These are phyloP conservation scores for Macrolepiota albuminosa DNA, from an alignment of 768 basidiomycete genomes.

Conservation along the genomic window DNA sequence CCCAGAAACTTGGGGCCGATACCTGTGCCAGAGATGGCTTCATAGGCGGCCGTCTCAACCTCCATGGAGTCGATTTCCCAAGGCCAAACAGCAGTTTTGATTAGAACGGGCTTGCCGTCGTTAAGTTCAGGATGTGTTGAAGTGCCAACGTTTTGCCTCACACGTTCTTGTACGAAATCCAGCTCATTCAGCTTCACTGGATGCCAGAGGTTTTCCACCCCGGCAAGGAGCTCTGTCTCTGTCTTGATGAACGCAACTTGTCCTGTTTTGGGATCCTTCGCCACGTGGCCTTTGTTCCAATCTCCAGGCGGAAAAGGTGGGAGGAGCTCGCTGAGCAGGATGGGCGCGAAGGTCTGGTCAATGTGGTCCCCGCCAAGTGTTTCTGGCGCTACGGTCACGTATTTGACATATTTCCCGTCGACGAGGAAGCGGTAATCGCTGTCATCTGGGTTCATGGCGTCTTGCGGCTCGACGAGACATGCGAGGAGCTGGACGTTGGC, in stretches of 20 bases:
- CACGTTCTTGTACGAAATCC: not conserved
- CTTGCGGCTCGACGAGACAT: not conserved
- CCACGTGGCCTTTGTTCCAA: not conserved
- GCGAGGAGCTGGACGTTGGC: not conserved
- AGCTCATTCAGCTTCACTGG: not conserved
- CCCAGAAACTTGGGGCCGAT: not conserved
- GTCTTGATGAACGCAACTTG: not conserved
- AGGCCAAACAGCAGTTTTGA: not conserved
- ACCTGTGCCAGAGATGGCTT: not conserved
- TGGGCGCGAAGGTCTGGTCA: not conserved
- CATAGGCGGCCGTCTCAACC: not conserved
- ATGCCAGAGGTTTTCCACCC: not conserved
- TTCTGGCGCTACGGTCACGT: not conserved
- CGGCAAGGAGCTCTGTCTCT: not conserved
- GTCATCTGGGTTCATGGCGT: not conserved
- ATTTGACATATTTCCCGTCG: slow-evolving; percentile 1
- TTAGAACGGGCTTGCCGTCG: not conserved
- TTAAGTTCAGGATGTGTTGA: not conserved
- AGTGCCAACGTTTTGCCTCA: not conserved
- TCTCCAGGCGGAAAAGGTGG: not conserved
- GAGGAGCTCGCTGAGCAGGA: not conserved
- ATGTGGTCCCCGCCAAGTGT: not conserved
- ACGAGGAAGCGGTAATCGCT: not conserved
- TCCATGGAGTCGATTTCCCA: not conserved
- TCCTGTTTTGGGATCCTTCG: not conserved